Conservation (phyloP, 2,329 filamentous ascomycete species). For the Dactylonectria macrodidyma region DNA sequence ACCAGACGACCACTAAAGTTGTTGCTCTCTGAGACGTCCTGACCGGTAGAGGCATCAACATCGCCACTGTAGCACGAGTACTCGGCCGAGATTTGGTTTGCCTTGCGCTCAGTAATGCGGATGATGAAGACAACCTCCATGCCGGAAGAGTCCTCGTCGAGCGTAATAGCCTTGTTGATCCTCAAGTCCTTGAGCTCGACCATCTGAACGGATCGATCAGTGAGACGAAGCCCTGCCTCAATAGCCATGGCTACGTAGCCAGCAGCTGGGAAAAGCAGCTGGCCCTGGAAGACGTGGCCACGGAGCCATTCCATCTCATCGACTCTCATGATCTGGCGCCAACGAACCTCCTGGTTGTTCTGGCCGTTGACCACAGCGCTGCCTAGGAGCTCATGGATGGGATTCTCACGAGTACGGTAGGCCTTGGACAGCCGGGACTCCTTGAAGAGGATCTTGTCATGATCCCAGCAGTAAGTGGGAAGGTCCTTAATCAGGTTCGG, state of each 20-base stretch:
- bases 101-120: background rate
- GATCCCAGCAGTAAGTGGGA: slow-evolving; percentile 57
- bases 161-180: slow-evolving; percentile 34
- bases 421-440: slow-evolving; percentile 47
- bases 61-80: slow-evolving; percentile 7
- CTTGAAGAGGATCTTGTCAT: slow-evolving; percentile 52
- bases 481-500: slow-evolving; percentile 45
- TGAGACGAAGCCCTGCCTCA: slow-evolving; percentile 42
- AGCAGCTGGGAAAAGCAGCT: slow-evolving; percentile 57
- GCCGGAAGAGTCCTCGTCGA: slow-evolving; percentile 26
- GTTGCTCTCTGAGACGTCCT: slow-evolving; percentile 7
- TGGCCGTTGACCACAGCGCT: slow-evolving; percentile 16
- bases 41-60: slow-evolving; percentile 1
- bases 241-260: slow-evolving; percentile 56
- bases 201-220: slow-evolving; percentile 9
- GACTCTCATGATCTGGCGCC: slow-evolving; percentile 44
- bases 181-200: slow-evolving; percentile 24
- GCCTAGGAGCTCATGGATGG: slow-evolving; percentile 57
- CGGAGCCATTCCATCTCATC: slow-evolving; percentile 55
- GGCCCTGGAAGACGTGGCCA: slow-evolving; percentile 53
- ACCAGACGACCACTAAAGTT: slow-evolving; percentile 1
- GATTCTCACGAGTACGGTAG: slow-evolving; percentile 48
- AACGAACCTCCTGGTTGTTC: slow-evolving; percentile 37
- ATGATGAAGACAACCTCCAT: slow-evolving; percentile 32
- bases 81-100: background rate